phyloP scores from a whole-genome alignment of 768 basidiomycete species.

The Mycena kentingensis region DNA sequence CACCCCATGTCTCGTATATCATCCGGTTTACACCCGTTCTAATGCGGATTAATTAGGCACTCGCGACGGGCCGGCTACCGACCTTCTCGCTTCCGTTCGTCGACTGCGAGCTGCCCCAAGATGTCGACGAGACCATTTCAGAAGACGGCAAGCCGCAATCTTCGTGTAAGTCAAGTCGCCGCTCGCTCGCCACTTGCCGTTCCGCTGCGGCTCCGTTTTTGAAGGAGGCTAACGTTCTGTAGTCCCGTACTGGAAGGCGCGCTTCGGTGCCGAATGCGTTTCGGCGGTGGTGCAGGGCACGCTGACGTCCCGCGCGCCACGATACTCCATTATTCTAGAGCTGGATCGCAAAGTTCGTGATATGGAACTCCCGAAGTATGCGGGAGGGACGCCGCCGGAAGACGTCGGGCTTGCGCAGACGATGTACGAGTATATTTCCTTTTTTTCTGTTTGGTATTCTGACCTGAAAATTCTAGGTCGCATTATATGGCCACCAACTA shows the following conservation, averaged over 20 bases:
- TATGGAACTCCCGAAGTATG: conserved; percentile 66
- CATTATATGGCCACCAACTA: conserved; percentile 79
- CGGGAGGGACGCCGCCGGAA: conserved; percentile 50
- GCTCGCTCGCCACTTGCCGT: not conserved
- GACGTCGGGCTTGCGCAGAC: conserved; percentile 57
- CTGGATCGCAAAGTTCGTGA: conserved; percentile 69
- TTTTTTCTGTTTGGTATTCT: too few relatives aligned
- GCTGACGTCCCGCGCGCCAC: conserved; percentile 63
- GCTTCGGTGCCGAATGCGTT: conserved; percentile 65
- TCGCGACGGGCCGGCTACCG: conserved; percentile 69
- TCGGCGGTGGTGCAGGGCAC: conserved; percentile 70
- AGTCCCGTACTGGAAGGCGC: conserved; percentile 75
- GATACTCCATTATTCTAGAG: conserved; percentile 62
- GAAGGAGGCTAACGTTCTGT: not conserved
- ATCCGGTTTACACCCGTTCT: not conserved
- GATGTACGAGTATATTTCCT: too few relatives aligned
- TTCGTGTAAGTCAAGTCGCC: conserved; percentile 55
- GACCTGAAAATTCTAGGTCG: too few relatives aligned
- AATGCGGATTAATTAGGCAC: conserved; percentile 43
- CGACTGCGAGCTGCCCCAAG: conserved; percentile 69
- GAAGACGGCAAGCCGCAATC: conserved; percentile 59
- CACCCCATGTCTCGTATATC: too few relatives aligned
- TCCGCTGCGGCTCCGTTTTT: not conserved
- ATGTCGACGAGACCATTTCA: conserved; percentile 58
- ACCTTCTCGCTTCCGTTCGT: conserved; percentile 71